phyloP scores from a whole-genome alignment of 768 basidiomycete genomes.

The Nevesoporus exiguus region DNA sequence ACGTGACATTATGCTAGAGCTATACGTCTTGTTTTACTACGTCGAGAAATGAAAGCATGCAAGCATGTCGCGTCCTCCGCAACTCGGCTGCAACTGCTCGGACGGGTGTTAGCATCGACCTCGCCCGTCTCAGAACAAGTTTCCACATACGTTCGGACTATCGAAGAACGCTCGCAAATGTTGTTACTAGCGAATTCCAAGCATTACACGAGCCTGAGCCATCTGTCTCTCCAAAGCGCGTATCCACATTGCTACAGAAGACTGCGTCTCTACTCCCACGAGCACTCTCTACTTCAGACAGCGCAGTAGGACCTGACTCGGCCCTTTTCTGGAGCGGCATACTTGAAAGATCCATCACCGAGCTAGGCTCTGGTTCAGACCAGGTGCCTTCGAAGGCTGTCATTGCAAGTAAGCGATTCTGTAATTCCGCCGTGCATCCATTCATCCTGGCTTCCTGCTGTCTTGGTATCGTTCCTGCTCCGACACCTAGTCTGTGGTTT shows the following conservation, averaged over 20 bases:
- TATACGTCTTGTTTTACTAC: neutral
- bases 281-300: constrained; percentile 31
- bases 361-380: constrained; percentile 32
- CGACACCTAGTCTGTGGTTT: constrained; percentile 49
- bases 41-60: constrained; percentile 21
- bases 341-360: constrained; percentile 32
- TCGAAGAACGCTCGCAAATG: neutral
- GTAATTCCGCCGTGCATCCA: neutral
- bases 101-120: neutral
- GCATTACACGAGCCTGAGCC: neutral
- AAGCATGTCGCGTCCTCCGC: constrained; percentile 22
- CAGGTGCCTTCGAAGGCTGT: constrained; percentile 37
- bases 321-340: constrained; percentile 46
- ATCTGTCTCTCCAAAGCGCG: constrained; percentile 21
- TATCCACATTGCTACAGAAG: constrained; percentile 50
- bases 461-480: neutral
- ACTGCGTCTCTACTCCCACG: constrained; percentile 44
- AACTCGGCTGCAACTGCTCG: constrained; percentile 3
- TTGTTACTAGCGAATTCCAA: neutral
- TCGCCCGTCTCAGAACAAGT: neutral
- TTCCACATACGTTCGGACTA: neutral
- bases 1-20: constrained; percentile 14
- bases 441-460: constrained; percentile 1
- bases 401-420: constrained; percentile 43
- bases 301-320: constrained; percentile 28